These are phyloP conservation scores for Inga leiocalycina DNA, from an alignment of 306 rosid species.

Conservation along the genomic window DNA sequence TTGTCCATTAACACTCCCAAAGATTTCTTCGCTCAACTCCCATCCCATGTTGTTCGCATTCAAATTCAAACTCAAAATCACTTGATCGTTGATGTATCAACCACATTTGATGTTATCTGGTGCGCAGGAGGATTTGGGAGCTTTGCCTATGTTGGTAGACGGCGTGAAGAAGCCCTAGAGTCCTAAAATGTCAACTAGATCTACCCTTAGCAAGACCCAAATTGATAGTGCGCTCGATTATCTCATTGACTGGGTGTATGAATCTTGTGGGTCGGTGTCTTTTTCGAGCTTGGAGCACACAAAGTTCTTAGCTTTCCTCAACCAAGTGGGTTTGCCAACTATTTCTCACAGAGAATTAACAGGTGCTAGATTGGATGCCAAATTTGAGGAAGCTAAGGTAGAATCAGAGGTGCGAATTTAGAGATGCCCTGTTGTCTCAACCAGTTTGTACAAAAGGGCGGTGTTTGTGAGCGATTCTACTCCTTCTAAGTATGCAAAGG, in stretches of 20 bases:
- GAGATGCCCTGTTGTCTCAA: conserved; percentile 96
- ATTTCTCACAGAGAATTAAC: conserved; percentile 63
- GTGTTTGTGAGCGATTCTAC: conserved; percentile 69
- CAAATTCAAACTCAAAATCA: no score
- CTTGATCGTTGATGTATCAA: conserved; percentile 35
- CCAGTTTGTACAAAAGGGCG: conserved; percentile 76
- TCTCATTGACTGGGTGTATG: no score
- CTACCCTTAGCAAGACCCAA: conserved; percentile 26
- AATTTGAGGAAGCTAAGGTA: conserved; percentile 69
- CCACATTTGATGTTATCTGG: conserved; percentile 87
- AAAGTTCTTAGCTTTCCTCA: conserved; percentile 77
- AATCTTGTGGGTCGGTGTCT: no score
- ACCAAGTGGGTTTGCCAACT: conserved; percentile 75
- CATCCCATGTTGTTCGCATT: no score
- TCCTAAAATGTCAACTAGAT: conserved; percentile 84
- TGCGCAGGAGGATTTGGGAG: conserved; percentile 86
- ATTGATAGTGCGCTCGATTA: no score
- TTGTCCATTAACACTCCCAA: no score
- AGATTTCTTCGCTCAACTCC: no score
- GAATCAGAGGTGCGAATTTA: conserved; percentile 76
- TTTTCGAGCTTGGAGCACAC: no score
- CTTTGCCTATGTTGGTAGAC: conserved; percentile 90
- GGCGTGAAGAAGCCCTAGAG: conserved; percentile 94
- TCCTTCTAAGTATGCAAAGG: conserved; percentile 78
- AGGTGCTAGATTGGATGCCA: conserved; percentile 56